Percentiles rank a stretch among this genome's conserved stretches.
phyloP scores from a whole-genome alignment of 148 eudicot species.

The Gaultheria prostrata region DNA sequence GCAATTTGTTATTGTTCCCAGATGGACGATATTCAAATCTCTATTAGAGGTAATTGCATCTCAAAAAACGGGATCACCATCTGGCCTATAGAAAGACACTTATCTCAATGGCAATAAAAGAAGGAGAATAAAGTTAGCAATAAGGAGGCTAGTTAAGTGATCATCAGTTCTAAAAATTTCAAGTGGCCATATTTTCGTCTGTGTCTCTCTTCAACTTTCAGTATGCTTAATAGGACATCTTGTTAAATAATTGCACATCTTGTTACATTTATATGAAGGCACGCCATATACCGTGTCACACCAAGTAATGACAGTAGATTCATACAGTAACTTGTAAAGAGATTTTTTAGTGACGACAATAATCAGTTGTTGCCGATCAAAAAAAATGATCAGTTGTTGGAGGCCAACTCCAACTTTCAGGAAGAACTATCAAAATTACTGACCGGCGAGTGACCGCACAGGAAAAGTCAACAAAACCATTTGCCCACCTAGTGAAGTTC shows the following conservation, averaged over 20 bases:
- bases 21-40: background rate
- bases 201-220: background rate
- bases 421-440: background rate
- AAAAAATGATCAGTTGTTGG: background rate
- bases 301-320: no score
- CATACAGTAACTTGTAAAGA: background rate
- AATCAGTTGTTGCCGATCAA: background rate
- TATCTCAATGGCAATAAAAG: background rate
- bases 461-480: background rate
- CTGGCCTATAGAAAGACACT: background rate
- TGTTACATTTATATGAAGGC: background rate
- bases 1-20: background rate
- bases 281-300: background rate
- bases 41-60: background rate
- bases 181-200: background rate
- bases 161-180: background rate
- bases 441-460: background rate
- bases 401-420: background rate
- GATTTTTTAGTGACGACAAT: background rate
- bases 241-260: background rate
- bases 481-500: background rate
- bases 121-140: background rate
- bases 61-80: background rate
- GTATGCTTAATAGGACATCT: background rate
- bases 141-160: background rate